These are phyloP conservation scores for Trametes pubescens DNA, from an alignment of 1,284 basidiomycete genomes.

Conservation along the genomic window DNA sequence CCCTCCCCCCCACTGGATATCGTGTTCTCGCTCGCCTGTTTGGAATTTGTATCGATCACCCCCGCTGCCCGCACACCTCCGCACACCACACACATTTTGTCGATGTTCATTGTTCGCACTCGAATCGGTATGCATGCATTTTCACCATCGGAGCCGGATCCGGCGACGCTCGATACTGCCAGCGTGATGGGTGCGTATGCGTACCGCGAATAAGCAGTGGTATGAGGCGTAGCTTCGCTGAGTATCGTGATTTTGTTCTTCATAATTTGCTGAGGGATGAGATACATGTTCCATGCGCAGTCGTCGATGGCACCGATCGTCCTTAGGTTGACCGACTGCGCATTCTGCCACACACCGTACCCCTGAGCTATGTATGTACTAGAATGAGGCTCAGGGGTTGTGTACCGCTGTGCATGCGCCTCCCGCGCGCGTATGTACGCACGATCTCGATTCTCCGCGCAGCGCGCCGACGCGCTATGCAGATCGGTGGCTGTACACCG, in stretches of 20 bases:
- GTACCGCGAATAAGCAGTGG: too few species aligned
- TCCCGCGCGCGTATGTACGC: background rate
- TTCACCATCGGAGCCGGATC: background rate
- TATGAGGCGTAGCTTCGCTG: too few species aligned
- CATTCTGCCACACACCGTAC: too few species aligned
- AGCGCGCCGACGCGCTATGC: background rate
- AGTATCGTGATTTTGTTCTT: too few species aligned
- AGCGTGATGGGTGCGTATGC: too few species aligned
- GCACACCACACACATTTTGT: background rate
- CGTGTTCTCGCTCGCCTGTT: background rate
- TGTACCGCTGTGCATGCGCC: background rate
- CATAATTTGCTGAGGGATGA: too few species aligned
- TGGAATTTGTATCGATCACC: constrained; percentile 8
- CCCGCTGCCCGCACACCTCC: background rate
- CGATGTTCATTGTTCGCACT: background rate
- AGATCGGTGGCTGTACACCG: constrained; percentile 20
- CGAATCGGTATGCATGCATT: background rate
- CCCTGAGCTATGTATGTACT: background rate
- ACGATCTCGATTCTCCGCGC: background rate
- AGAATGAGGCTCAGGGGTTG: too few species aligned
- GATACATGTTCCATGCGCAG: too few species aligned
- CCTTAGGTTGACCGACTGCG: too few species aligned
- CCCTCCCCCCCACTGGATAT: background rate
- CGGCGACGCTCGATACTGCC: too few species aligned
- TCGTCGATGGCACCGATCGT: too few species aligned